These are phyloP conservation scores for Neurospora sp. DNA, from an alignment of 2,329 filamentous ascomycete species.

Conservation along the genomic window DNA sequence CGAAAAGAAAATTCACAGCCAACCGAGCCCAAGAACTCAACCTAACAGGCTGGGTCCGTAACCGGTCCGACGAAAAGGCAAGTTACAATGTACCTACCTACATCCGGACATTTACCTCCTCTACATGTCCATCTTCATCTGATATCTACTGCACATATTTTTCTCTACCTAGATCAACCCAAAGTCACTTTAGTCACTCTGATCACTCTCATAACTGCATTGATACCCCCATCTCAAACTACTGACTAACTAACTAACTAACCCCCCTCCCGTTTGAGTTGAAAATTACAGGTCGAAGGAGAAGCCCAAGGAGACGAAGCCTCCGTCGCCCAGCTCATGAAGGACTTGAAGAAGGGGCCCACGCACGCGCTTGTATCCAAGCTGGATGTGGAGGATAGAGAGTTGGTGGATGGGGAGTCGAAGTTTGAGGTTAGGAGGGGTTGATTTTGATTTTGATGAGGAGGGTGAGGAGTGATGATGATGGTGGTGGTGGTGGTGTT, in stretches of 20 bases:
- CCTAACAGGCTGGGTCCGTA: constrained; percentile 53
- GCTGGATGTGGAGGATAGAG: constrained; percentile 59
- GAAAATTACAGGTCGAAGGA: constrained; percentile 61
- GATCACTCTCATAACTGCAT: not conserved
- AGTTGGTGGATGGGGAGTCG: constrained; percentile 55
- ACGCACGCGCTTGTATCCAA: constrained; percentile 61
- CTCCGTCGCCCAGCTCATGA: constrained; percentile 57
- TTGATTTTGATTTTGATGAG: not conserved
- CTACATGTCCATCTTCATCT: not conserved
- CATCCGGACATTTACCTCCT: not conserved
- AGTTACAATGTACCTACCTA: constrained; percentile 1
- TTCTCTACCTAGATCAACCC: not conserved
- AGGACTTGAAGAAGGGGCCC: constrained; percentile 67
- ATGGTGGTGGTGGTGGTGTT: too few relatives aligned
- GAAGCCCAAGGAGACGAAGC: constrained; percentile 71
- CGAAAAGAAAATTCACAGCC: constrained; percentile 40
- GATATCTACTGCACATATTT: not conserved
- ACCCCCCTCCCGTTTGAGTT: not conserved
- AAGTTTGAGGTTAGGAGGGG: constrained; percentile 46
- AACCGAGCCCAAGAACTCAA: constrained; percentile 39
- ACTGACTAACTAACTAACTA: constrained; percentile 5
- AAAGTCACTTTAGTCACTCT: not conserved
- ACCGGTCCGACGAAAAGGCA: constrained; percentile 47
- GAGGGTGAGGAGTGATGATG: too few relatives aligned
- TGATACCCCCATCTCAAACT: not conserved